Evolutionary conservation across 2,329 filamentous ascomycete genomes (phyloP).

Genomic region (Verticillium zaregamsianum): DNA sequence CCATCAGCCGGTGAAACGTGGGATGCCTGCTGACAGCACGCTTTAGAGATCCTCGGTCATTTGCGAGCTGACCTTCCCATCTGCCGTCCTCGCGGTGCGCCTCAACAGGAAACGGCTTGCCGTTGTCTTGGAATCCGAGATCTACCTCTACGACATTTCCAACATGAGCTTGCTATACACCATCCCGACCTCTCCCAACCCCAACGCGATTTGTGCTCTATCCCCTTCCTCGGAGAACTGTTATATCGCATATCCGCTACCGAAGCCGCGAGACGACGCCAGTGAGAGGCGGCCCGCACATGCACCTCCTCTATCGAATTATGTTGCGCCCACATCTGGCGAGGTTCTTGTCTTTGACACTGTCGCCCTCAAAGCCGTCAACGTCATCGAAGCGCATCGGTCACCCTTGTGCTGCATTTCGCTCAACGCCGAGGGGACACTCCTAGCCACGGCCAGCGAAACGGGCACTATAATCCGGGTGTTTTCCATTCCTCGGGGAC

Average conservation of each 20-base stretch:
- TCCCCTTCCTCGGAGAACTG: slow-evolving; percentile 94
- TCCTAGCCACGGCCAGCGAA: slow-evolving; percentile 92
- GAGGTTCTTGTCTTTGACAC: slow-evolving; percentile 94
- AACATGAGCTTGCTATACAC: slow-evolving; percentile 95
- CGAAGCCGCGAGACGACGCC: slow-evolving; percentile 62
- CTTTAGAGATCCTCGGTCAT: slow-evolving; percentile 70
- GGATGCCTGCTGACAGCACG: slow-evolving; percentile 11
- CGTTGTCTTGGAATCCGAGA: slow-evolving; percentile 90
- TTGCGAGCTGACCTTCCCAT: slow-evolving; percentile 97
- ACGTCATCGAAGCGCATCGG: slow-evolving; percentile 91
- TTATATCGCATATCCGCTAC: slow-evolving; percentile 90
- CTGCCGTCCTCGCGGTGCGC: slow-evolving; percentile 89
- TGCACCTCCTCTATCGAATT: slow-evolving; percentile 74
- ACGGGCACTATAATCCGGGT: slow-evolving; percentile 97
- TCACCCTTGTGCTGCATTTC: slow-evolving; percentile 87
- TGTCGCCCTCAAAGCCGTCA: slow-evolving; percentile 83
- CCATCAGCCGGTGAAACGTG: not conserved
- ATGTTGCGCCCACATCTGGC: slow-evolving; percentile 79
- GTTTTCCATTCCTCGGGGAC: slow-evolving; percentile 84
- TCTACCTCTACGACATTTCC: slow-evolving; percentile 97
- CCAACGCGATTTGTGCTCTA: slow-evolving; percentile 83
- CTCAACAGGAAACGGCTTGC: slow-evolving; percentile 92
- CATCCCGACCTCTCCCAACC: slow-evolving; percentile 91
- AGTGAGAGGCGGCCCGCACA: slow-evolving; percentile 66
- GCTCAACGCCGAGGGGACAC: slow-evolving; percentile 85